Conservation (phyloP, 75 land plant genomes). For the Picea sitchensis region DNA sequence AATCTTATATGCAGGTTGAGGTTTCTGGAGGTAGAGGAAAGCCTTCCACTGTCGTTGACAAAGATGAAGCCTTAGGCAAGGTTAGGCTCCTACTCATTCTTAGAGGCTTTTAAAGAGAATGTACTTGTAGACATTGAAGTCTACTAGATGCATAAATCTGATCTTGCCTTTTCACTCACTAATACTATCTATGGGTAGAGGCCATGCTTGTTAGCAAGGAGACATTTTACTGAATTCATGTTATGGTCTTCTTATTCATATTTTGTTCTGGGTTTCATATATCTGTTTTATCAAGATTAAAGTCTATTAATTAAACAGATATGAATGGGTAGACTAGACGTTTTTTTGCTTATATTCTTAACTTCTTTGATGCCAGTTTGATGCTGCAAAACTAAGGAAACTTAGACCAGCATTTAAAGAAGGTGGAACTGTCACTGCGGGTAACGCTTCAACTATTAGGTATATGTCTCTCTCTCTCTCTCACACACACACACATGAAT, state of each 20-base stretch:
- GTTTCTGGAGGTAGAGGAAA: slow-evolving; percentile 80
- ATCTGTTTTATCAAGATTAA: neutral
- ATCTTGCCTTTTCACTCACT: too few species aligned
- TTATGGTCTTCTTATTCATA: too few species aligned
- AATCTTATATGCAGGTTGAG: slow-evolving; percentile 66
- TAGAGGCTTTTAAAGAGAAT: neutral
- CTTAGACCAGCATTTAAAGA: slow-evolving; percentile 91
- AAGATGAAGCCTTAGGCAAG: slow-evolving; percentile 89
- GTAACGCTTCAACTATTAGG: slow-evolving; percentile 98
- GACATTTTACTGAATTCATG: too few species aligned
- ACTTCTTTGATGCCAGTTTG: slow-evolving; percentile 53
- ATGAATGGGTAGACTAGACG: neutral
- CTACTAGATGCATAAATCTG: too few species aligned
- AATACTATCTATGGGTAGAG: too few species aligned
- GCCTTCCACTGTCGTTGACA: slow-evolving; percentile 59
- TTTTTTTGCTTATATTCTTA: slow-evolving; percentile 13
- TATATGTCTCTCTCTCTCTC: slow-evolving; percentile 13
- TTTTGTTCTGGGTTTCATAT: neutral
- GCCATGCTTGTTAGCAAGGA: too few species aligned
- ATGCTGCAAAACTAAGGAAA: slow-evolving; percentile 80
- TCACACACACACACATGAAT: too few species aligned
- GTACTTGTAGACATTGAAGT: too few species aligned
- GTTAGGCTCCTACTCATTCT: slow-evolving; percentile 27
- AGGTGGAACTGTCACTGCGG: slow-evolving; percentile 92
- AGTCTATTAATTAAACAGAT: neutral